Conservation (phyloP, 108 stramenopile species). For the Skeletonema tropicum region DNA sequence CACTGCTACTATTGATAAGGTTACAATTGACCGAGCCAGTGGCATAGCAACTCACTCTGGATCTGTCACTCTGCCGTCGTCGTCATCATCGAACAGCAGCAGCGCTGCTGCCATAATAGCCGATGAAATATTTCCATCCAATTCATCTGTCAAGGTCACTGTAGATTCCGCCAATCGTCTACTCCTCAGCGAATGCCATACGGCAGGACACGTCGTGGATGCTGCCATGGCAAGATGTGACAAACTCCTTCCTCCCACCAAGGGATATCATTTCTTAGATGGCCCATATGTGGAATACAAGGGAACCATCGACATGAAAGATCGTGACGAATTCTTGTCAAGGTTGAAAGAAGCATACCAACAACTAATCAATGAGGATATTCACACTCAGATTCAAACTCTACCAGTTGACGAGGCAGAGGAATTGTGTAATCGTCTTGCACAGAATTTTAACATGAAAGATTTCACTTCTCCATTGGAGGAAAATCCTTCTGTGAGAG, state of each 20-base stretch:
- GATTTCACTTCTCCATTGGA: conserved; percentile 29
- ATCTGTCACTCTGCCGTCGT: conserved; percentile 5
- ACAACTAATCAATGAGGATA: conserved; percentile 65
- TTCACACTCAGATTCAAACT: conserved; percentile 59
- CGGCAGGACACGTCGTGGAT: conserved; percentile 90
- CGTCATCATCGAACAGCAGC: background rate
- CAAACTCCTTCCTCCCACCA: conserved; percentile 56
- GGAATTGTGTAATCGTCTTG: conserved; percentile 51
- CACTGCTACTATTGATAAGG: conserved; percentile 53
- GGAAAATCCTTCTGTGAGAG: conserved; percentile 46
- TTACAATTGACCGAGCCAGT: conserved; percentile 60
- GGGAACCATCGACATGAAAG: conserved; percentile 49
- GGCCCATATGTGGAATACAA: conserved; percentile 87
- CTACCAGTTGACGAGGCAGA: conserved; percentile 56
- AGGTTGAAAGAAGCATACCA: conserved; percentile 58
- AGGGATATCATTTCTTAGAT: conserved; percentile 88
- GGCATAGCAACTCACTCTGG: conserved; percentile 71
- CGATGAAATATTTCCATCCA: conserved; percentile 10
- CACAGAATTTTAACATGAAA: conserved; percentile 49
- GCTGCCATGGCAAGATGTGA: conserved; percentile 73
- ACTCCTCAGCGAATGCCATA: conserved; percentile 81
- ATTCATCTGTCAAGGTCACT: conserved; percentile 49
- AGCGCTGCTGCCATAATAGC: conserved; percentile 1
- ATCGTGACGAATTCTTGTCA: conserved; percentile 48
- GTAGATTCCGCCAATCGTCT: conserved; percentile 59